Conservation (phyloP, 768 basidiomycete species). For the Phanerochaete carnosa region DNA sequence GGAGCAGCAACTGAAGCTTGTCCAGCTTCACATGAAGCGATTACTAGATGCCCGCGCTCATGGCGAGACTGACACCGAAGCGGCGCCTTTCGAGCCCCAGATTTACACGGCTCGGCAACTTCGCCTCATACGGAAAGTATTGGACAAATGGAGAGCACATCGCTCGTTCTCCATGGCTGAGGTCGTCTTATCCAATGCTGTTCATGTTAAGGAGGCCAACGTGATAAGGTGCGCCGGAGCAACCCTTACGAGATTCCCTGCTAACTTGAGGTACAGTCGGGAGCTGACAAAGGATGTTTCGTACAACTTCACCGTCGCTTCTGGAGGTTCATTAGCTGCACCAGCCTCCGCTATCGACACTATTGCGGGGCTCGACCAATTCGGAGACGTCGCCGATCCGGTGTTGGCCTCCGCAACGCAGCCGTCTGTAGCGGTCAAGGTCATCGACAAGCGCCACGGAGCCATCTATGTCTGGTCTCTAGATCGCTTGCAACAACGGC, state of each 20-base stretch:
- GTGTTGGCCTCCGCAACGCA: slow-evolving; percentile 69
- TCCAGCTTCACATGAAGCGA: slow-evolving; percentile 79
- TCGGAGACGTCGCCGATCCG: slow-evolving; percentile 90
- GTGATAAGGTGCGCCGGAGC: slow-evolving; percentile 65
- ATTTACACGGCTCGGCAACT: slow-evolving; percentile 83
- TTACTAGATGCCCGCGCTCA: slow-evolving; percentile 72
- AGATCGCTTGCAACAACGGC: slow-evolving; percentile 81
- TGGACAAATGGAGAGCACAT: slow-evolving; percentile 84
- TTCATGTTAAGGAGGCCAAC: slow-evolving; percentile 91
- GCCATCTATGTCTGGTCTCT: slow-evolving; percentile 92
- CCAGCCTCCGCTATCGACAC: slow-evolving; percentile 83
- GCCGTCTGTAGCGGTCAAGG: slow-evolving; percentile 85
- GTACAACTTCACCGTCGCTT: slow-evolving; percentile 92
- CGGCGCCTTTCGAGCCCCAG: slow-evolving; percentile 69
- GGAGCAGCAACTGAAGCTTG: slow-evolving; percentile 80
- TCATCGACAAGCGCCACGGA: slow-evolving; percentile 83
- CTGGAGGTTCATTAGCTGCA: slow-evolving; percentile 72
- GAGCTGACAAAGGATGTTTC: slow-evolving; percentile 83
- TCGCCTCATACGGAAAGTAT: slow-evolving; percentile 74
- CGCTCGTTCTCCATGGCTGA: slow-evolving; percentile 93
- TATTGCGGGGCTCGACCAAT: slow-evolving; percentile 84
- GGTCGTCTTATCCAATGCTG: slow-evolving; percentile 76
- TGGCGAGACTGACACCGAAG: slow-evolving; percentile 68
- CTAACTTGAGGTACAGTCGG: slow-evolving; percentile 45
- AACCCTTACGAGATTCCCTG: slow-evolving; percentile 8